Percentiles rank a stretch among this genome's conserved stretches.
These are phyloP conservation scores for Rhodotorula kratochvilovae DNA, from an alignment of 768 basidiomycete genomes.

Conservation along the genomic window DNA sequence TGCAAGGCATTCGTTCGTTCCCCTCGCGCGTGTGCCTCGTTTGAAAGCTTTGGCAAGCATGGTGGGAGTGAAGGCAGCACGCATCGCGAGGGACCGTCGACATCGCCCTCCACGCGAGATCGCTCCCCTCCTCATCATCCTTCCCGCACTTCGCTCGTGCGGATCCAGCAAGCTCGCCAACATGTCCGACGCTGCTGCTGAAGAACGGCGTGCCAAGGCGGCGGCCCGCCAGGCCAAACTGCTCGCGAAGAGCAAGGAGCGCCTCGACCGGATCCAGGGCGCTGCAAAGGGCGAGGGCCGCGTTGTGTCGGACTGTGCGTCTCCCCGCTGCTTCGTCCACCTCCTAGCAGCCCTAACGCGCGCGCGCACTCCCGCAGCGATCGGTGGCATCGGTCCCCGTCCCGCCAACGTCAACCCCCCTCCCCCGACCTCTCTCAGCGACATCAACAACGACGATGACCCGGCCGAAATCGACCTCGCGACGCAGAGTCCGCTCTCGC, in stretches of 20 bases:
- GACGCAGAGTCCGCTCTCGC: slow-evolving; percentile 9
- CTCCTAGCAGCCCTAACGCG: neutral
- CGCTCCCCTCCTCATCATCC: neutral
- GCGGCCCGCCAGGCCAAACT: slow-evolving; percentile 30
- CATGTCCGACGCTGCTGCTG: slow-evolving; percentile 9
- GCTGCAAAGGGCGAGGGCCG: slow-evolving; percentile 32
- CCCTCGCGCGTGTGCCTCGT: too few relatives aligned
- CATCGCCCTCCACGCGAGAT: too few relatives aligned
- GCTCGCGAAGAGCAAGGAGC: slow-evolving; percentile 28
- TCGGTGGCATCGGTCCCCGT: neutral
- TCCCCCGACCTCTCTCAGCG: slow-evolving; percentile 3
- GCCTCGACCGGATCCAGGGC: slow-evolving; percentile 35
- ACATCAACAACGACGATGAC: slow-evolving; percentile 37
- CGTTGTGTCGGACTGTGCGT: slow-evolving; percentile 28
- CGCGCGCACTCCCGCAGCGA: neutral
- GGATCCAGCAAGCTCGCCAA: neutral
- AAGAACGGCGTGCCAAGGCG: slow-evolving; percentile 2
- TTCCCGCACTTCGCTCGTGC: neutral
- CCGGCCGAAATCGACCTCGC: slow-evolving; percentile 37
- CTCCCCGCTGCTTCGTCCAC: neutral
- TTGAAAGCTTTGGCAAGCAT: too few relatives aligned
- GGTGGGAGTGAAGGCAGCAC: too few relatives aligned
- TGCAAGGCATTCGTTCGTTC: neutral
- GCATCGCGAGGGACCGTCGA: too few relatives aligned
- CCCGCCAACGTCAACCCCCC: neutral